Percentiles rank a stretch among this genome's conserved stretches.
Evolutionary conservation across 345 rosid genomes (phyloP).

Genomic region (Eutrema yunnanense): DNA sequence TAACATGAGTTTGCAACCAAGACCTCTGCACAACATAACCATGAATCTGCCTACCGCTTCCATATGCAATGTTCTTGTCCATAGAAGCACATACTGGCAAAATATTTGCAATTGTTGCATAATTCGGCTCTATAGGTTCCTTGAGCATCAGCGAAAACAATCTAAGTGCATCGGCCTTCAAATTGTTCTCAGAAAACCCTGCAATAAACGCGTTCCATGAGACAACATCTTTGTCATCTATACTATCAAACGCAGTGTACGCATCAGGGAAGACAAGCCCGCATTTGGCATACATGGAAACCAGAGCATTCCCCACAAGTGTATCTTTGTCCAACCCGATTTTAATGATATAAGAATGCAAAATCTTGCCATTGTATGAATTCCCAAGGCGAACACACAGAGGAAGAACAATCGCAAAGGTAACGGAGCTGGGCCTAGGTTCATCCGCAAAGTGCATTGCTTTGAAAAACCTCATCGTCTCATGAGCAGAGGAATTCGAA

Average conservation of each 20-base stretch:
- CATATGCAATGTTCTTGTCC: slow-evolving; percentile 33
- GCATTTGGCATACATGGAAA: slow-evolving; percentile 78
- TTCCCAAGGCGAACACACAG: slow-evolving; percentile 58
- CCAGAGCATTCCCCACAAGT: slow-evolving; percentile 65
- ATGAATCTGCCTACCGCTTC: slow-evolving; percentile 60
- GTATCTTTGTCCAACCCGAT: slow-evolving; percentile 56
- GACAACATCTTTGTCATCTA: slow-evolving; percentile 62
- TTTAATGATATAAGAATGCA: slow-evolving; percentile 51
- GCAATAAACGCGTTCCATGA: slow-evolving; percentile 91
- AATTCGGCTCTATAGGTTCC: slow-evolving; percentile 46
- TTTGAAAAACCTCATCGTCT: slow-evolving; percentile 46
- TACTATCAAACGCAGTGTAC: slow-evolving; percentile 45
- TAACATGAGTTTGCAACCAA: slow-evolving; percentile 42
- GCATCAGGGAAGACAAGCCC: slow-evolving; percentile 49
- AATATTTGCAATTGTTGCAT: slow-evolving; percentile 52
- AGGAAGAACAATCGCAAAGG: slow-evolving; percentile 63
- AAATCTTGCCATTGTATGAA: slow-evolving; percentile 41
- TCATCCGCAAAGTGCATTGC: slow-evolving; percentile 36
- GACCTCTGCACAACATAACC: slow-evolving; percentile 49
- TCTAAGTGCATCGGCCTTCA: slow-evolving; percentile 46
- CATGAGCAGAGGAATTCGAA: slow-evolving; percentile 39
- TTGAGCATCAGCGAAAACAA: slow-evolving; percentile 55
- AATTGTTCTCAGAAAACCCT: slow-evolving; percentile 69
- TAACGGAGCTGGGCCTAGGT: slow-evolving; percentile 53
- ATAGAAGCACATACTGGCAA: slow-evolving; percentile 57